Base-by-base conservation (phyloP, 2,329 filamentous ascomycete species). In the Fusarium abutilonis region DNA sequence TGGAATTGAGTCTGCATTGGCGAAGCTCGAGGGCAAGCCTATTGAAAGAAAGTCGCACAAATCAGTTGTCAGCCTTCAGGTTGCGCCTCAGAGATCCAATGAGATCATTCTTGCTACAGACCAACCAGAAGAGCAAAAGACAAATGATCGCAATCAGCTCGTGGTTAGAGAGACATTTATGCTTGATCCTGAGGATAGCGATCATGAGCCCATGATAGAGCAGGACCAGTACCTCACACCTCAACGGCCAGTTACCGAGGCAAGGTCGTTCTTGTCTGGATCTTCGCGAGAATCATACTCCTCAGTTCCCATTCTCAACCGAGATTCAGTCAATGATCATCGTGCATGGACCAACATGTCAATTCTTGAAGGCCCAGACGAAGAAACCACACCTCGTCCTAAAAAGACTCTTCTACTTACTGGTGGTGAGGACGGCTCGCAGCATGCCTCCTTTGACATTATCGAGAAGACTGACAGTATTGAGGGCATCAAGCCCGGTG, bases 21-120 rank as follows among this genome's bases (percentile, higher is more conserved):
- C 93, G 68, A 99, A 98, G 71, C 82, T 99, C 1, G 95, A 99
- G 78, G 95, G 95, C 9, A 94, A 87, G 66, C 95, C 89, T 67
- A 52, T 60, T 1, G 84, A 89, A 72, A 87, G 83, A 66, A 85
- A 75, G 67, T 61, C 73, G 1, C 73, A 73, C 26, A 78, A 75
- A 48, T 71, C 63, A 14, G 54, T 60, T 13, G 78, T 80, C 60
- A 77, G 79, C 39, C 74, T 75, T 17, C 53, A 32, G 23, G 23
- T 41, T 32, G 44, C 9, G 52, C 64, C 9, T 69, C 60, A 64
- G 4, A 29, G 36, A 3, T 41, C 61, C 3, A 58, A 51, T 4
- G 64, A 72, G 14, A 63, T 70, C 14, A 57, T 62, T 34, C 32
- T 72, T 2, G 64, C 66, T 17, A 62, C 68, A 26, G 60, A 64